Percentiles rank a stretch among this genome's conserved stretches.
Conservation (phyloP, 2,329 filamentous ascomycete species). For the Sporothrix dimorphospora region DNA sequence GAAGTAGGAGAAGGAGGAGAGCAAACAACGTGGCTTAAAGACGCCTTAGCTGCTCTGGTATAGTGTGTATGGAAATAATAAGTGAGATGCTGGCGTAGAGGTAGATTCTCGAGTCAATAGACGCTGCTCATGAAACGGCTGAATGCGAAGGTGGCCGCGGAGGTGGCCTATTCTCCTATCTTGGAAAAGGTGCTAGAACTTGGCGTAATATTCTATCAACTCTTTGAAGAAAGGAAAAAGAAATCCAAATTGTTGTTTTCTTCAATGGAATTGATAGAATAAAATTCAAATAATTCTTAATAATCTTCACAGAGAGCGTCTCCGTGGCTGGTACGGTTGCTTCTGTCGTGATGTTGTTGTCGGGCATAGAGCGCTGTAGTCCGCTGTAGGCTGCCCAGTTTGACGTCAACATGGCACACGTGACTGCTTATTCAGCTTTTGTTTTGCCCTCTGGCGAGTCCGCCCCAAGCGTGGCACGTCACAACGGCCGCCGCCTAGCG, state of each 20-base stretch:
- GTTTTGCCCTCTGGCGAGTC: background rate
- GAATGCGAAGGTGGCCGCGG: background rate
- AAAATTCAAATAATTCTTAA: too few species aligned
- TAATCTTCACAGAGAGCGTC: too few species aligned
- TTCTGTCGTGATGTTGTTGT: background rate
- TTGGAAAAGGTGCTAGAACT: too few species aligned
- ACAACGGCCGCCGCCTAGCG: constrained; percentile 27
- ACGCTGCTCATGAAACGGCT: background rate
- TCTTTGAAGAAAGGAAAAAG: too few species aligned
- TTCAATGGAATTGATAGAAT: too few species aligned
- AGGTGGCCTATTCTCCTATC: background rate
- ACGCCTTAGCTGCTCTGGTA: background rate
- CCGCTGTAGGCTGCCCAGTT: background rate
- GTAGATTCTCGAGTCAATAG: background rate
- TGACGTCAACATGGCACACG: background rate
- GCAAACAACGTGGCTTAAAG: background rate
- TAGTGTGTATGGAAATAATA: background rate
- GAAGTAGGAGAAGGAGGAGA: background rate
- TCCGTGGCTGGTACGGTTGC: too few species aligned
- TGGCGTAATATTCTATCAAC: too few species aligned
- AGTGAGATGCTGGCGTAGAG: background rate
- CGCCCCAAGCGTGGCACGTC: constrained; percentile 23
- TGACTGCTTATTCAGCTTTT: constrained; percentile 19
- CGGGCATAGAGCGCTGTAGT: background rate
- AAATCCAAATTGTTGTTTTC: too few species aligned